These are phyloP conservation scores for Corynespora cassiicola DNA, from an alignment of 2,329 filamentous ascomycete genomes.

Conservation along the genomic window DNA sequence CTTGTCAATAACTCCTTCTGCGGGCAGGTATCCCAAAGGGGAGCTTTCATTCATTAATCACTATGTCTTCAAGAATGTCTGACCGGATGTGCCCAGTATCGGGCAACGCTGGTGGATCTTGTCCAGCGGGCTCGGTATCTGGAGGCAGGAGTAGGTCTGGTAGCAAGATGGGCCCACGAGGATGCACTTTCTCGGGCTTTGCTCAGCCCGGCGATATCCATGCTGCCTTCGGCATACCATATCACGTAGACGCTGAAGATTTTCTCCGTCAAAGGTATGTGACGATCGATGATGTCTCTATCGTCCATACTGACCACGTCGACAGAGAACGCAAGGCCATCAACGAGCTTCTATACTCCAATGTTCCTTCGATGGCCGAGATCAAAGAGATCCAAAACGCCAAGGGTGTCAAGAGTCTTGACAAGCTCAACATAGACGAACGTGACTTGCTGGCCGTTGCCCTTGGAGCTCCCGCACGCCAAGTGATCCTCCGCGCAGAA, in stretches of 20 bases:
- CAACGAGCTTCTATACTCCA: constrained; percentile 33
- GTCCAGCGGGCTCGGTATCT: constrained; percentile 18
- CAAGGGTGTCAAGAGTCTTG: constrained; percentile 53
- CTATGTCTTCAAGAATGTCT: constrained; percentile 20
- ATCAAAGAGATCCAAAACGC: constrained; percentile 31
- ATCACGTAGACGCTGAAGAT: constrained; percentile 22
- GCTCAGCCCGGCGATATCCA: constrained; percentile 29
- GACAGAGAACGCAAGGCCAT: constrained; percentile 32
- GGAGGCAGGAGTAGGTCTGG: constrained; percentile 18
- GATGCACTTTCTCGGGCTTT: constrained; percentile 33
- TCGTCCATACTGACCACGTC: constrained; percentile 3
- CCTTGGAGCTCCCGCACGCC: constrained; percentile 61
- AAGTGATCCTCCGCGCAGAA: constrained; percentile 61
- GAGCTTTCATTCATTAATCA: constrained; percentile 18
- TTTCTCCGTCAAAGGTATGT: constrained; percentile 30
- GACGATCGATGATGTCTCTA: neutral
- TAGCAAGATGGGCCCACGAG: constrained; percentile 24
- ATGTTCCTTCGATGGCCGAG: constrained; percentile 30
- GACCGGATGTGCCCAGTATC: constrained; percentile 26
- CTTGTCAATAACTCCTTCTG: constrained; percentile 11
- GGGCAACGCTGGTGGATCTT: constrained; percentile 17
- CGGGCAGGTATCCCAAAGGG: constrained; percentile 18
- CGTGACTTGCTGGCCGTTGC: constrained; percentile 60
- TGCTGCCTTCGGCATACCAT: constrained; percentile 29
- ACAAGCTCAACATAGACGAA: constrained; percentile 56